Evolutionary conservation across 306 rosid genomes (phyloP).

Genomic region (Cucumis sativus): DNA sequence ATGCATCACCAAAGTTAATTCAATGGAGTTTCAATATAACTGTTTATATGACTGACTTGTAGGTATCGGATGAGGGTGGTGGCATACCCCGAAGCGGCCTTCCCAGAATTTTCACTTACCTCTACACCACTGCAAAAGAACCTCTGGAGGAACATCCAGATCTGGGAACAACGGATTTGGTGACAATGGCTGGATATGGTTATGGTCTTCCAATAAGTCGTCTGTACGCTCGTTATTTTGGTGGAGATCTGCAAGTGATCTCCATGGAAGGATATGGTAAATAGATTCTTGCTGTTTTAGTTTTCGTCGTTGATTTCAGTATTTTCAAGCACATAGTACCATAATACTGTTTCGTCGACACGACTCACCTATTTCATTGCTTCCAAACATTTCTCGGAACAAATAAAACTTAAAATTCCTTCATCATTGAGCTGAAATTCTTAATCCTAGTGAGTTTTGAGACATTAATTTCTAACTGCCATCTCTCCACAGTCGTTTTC

Average conservation of each 20-base stretch:
- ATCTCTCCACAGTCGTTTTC: neutral
- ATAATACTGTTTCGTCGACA: neutral
- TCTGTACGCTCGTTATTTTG: conserved; percentile 73
- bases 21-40: neutral
- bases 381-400: neutral
- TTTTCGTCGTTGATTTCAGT: too few species aligned
- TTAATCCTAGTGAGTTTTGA: neutral
- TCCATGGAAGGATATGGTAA: conserved; percentile 96
- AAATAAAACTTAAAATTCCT: neutral
- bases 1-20: neutral
- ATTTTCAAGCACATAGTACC: neutral
- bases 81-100: conserved; percentile 81
- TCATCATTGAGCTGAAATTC: neutral
- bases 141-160: conserved; percentile 59
- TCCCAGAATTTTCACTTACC: conserved; percentile 70
- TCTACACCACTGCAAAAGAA: conserved; percentile 78
- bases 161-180: conserved; percentile 45
- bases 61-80: conserved; percentile 90
- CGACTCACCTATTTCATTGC: neutral
- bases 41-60: conserved; percentile 12
- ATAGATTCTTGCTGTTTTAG: conserved; percentile 6
- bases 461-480: neutral
- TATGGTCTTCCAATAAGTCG: conserved; percentile 86
- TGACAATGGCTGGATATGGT: conserved; percentile 93
- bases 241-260: conserved; percentile 84